Evolutionary conservation across 805 yeast genomes (phyloP), one percentile per base, ranked within the genome.

Genomic region (Metschnikowia gruessii): DNA sequence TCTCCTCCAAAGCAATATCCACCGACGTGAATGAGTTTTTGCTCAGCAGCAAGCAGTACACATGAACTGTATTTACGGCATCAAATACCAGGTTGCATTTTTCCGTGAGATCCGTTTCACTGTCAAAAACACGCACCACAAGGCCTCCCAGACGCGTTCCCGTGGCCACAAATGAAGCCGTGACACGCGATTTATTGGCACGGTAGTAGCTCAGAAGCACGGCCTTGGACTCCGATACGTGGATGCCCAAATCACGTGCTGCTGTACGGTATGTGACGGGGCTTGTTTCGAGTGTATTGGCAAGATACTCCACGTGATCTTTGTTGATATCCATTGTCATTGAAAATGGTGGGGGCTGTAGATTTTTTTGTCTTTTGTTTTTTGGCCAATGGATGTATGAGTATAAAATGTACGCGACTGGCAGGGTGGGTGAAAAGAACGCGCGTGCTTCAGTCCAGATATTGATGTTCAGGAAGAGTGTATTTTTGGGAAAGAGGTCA

Each of bases 191-290:
- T 43, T 56, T 60, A 51, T 76, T 69, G 29, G 63, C 53, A 5
- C 54, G 50, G 51, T 69, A 74, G 55, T 66, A 78, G 3, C 67
- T 59, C 49, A 62, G 62, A 22, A 79, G 63, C 5, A 68, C 44
- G 19, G 44, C 52, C 53, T 76, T 78, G 13, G 82, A 69, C 29
- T 64, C 64, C 18, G 56, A 39, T 2, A 64, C 67, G 39, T 72
- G 69, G 9, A 76, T 58, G n/a, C 59, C 58, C 42, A 74, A 54
- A 7, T 62, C 64, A 37, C 79, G 61, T 3, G 80, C 63, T 7
- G 76, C 61, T 7, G 69, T 58, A 40, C 69, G 70, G 52, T 73
- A 78, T 1, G 77, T 74, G 36, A 73, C 70, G 19, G 46, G 49
- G 1, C 30, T 45, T 1, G 39, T 40, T 29, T 54, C 50, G 21